These are phyloP conservation scores for Rhizopogon roseolus DNA, from an alignment of 768 basidiomycete genomes.

Conservation along the genomic window DNA sequence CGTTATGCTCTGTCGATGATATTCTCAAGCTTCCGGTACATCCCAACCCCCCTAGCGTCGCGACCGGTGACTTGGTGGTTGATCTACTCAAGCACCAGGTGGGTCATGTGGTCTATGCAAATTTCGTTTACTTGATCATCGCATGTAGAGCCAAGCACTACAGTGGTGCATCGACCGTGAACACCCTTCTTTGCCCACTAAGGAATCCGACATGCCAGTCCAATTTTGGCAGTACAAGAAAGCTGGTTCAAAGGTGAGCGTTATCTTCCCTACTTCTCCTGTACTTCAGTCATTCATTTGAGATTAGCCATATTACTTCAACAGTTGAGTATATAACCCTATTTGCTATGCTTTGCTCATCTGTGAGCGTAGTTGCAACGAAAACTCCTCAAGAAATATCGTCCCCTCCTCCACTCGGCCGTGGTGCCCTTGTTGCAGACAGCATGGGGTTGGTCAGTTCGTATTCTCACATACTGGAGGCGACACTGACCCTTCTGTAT, in stretches of 20 bases:
- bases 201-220: constrained; percentile 64
- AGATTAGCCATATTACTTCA: constrained; percentile 59
- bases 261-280: background rate
- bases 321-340: constrained; percentile 39
- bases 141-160: constrained; percentile 66
- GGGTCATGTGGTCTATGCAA: background rate
- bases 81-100: constrained; percentile 85
- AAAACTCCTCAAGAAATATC: constrained; percentile 64
- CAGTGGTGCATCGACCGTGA: constrained; percentile 84
- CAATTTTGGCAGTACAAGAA: constrained; percentile 86
- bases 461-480: background rate
- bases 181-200: constrained; percentile 68
- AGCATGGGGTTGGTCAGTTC: constrained; percentile 70
- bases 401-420: constrained; percentile 55
- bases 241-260: constrained; percentile 45
- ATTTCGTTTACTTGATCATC: background rate
- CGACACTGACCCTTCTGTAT: constrained; percentile 5
- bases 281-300: background rate
- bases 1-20: constrained; percentile 64
- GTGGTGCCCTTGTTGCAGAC: constrained; percentile 87
- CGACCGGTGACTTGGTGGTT: constrained; percentile 60
- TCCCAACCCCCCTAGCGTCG: constrained; percentile 65
- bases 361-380: constrained; percentile 57
- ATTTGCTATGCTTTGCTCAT: constrained; percentile 1
- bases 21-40: constrained; percentile 67